Conservation (phyloP, 2,329 filamentous ascomycete genomes). For the Diaporthe citrichinensis region DNA sequence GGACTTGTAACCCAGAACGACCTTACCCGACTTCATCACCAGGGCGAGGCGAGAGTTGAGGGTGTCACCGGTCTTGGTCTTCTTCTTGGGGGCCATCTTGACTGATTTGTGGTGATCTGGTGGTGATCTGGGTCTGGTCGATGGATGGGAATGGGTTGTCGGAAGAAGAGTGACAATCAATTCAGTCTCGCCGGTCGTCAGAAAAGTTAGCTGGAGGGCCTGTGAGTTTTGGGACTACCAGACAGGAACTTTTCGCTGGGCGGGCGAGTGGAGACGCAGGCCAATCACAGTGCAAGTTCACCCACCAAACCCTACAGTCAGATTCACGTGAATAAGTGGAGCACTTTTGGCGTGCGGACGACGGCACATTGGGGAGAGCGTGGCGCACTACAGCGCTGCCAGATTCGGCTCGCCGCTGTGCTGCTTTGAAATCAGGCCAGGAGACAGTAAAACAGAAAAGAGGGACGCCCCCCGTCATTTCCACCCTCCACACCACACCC, state of each 20-base stretch:
- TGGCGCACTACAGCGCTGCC: constrained; percentile 15
- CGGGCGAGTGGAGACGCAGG: neutral
- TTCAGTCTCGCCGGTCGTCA: neutral
- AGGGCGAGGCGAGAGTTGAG: constrained; percentile 73
- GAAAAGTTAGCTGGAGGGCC: neutral
- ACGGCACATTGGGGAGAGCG: neutral
- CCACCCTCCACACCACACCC: constrained; percentile 48
- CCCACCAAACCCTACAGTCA: constrained; percentile 15
- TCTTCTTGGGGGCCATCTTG: constrained; percentile 80
- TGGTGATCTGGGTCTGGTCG: constrained; percentile 38
- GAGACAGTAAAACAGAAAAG: constrained; percentile 47
- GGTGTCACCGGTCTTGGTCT: constrained; percentile 86
- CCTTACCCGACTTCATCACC: constrained; percentile 79
- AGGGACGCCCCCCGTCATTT: constrained; percentile 47
- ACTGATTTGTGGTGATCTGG: constrained; percentile 54
- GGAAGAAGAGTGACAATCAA: neutral
- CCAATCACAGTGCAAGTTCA: neutral
- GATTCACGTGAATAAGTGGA: constrained; percentile 4
- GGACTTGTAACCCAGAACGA: constrained; percentile 92
- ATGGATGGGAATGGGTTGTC: constrained; percentile 40
- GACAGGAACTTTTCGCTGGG: constrained; percentile 34
- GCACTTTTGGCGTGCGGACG: neutral
- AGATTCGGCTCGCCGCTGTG: constrained; percentile 35
- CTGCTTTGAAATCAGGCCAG: constrained; percentile 70
- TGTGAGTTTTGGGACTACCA: neutral